Percentiles rank a stretch among this genome's conserved stretches.
These are phyloP conservation scores for Tephrocybe sp. DNA, from an alignment of 768 basidiomycete species.

Conservation along the genomic window DNA sequence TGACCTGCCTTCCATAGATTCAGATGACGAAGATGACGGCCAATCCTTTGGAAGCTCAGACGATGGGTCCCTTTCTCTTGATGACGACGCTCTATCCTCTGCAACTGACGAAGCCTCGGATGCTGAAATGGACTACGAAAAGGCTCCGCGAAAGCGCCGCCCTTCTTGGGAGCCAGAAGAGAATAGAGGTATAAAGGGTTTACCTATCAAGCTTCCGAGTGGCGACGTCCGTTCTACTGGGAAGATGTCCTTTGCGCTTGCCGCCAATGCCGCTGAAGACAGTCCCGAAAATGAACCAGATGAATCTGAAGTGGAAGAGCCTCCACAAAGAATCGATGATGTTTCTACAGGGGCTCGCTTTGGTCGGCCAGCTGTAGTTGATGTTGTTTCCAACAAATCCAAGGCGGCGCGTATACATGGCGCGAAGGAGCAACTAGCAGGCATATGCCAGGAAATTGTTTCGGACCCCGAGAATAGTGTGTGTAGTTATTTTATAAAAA, in stretches of 20 bases:
- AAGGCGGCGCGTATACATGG: constrained; percentile 64
- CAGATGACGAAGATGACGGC: constrained; percentile 57
- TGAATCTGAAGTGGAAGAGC: constrained; percentile 30
- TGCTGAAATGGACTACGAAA: constrained; percentile 76
- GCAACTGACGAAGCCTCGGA: constrained; percentile 48
- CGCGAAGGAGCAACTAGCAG: constrained; percentile 94
- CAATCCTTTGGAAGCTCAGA: constrained; percentile 24
- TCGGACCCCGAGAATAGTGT: constrained; percentile 96
- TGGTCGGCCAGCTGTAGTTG: constrained; percentile 78
- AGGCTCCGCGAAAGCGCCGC: constrained; percentile 50
- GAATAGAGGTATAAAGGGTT: constrained; percentile 52
- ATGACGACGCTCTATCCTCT: constrained; percentile 22
- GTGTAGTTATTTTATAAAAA: constrained; percentile 26
- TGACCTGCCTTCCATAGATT: constrained; percentile 69
- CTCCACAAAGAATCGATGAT: constrained; percentile 52
- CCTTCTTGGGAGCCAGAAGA: constrained; percentile 46
- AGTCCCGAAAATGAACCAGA: constrained; percentile 20
- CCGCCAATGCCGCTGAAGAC: constrained; percentile 16
- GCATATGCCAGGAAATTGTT: constrained; percentile 90
- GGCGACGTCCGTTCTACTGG: constrained; percentile 72
- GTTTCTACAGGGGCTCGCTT: constrained; percentile 84
- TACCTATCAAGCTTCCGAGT: constrained; percentile 86
- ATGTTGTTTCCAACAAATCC: constrained; percentile 67
- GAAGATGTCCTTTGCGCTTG: constrained; percentile 20
- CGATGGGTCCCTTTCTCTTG: constrained; percentile 30